These are phyloP conservation scores for Fusarium tanahbumbuense DNA, from an alignment of 2,329 filamentous ascomycete species.

Conservation along the genomic window DNA sequence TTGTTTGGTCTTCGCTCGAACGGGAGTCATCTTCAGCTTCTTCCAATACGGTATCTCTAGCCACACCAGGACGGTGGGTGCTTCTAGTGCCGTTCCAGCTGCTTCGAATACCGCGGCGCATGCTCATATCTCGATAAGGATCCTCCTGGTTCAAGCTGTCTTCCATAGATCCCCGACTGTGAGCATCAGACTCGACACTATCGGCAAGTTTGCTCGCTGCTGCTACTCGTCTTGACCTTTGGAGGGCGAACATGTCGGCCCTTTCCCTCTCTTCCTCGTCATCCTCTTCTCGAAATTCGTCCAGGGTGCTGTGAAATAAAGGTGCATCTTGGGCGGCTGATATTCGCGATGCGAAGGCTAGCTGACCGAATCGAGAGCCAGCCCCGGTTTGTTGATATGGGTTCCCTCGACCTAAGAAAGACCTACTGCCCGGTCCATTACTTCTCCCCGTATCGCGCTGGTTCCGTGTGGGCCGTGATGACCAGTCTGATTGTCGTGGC, in stretches of 20 bases:
- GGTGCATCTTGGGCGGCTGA: conserved; percentile 81
- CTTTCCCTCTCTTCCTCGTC: conserved; percentile 91
- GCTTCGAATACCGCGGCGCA: conserved; percentile 68
- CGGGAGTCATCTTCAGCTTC: conserved; percentile 57
- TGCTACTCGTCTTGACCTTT: conserved; percentile 89
- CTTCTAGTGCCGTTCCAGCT: conserved; percentile 71
- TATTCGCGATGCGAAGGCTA: conserved; percentile 81
- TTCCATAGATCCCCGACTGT: conserved; percentile 54
- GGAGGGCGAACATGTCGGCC: conserved; percentile 92
- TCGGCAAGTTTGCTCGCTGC: conserved; percentile 85
- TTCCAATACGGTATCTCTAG: conserved; percentile 53
- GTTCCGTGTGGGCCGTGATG: conserved; percentile 50
- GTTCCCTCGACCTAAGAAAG: conserved; percentile 69
- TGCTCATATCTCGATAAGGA: conserved; percentile 60
- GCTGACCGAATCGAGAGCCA: conserved; percentile 76
- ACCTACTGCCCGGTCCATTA: conserved; percentile 50
- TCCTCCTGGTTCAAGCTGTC: conserved; percentile 48
- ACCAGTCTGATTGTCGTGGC: conserved; percentile 50
- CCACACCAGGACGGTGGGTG: conserved; percentile 45
- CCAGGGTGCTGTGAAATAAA: conserved; percentile 91
- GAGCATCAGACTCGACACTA: conserved; percentile 80
- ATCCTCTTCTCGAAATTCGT: conserved; percentile 92
- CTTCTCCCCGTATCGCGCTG: conserved; percentile 50
- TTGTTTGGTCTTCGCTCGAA: conserved; percentile 48
- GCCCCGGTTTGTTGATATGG: conserved; percentile 83